phyloP scores from a whole-genome alignment of 2,329 filamentous ascomycete species.

The Colletotrichum sojae region DNA sequence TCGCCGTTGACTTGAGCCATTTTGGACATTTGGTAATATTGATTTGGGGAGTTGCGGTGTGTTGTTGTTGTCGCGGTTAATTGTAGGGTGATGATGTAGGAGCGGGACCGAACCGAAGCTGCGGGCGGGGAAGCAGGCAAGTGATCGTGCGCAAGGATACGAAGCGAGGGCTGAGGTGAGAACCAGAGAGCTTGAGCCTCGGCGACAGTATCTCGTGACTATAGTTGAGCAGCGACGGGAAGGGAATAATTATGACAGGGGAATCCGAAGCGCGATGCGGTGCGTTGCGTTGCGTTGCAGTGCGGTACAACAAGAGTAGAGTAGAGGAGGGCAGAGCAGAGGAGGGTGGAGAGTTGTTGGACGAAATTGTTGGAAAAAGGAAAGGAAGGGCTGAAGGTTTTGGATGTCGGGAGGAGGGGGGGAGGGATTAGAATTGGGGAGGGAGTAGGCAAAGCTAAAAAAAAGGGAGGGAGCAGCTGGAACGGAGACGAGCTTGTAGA shows the following conservation, averaged over 20 bases:
- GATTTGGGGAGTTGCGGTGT: not conserved
- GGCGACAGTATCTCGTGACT: not conserved
- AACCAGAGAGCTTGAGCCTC: not conserved
- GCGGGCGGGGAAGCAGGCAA: no score
- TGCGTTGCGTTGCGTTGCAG: no score
- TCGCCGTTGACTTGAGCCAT: conserved; percentile 68
- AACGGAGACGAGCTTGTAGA: conserved; percentile 28
- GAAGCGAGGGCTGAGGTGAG: no score
- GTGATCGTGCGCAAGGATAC: no score
- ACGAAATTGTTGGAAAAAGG: conserved; percentile 16
- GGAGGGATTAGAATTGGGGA: conserved; percentile 9
- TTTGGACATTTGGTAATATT: conserved; percentile 40
- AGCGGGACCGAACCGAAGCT: no score
- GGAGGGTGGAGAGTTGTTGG: conserved; percentile 3
- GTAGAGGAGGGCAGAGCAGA: conserved; percentile 4
- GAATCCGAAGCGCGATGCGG: not conserved
- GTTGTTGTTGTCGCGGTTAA: not conserved
- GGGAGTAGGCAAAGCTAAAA: conserved; percentile 30
- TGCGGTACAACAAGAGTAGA: not conserved
- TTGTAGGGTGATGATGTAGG: no score
- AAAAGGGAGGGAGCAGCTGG: conserved; percentile 30
- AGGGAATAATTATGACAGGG: not conserved
- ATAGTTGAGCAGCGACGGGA: not conserved
- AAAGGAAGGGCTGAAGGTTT: conserved; percentile 29
- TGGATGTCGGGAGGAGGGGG: conserved; percentile 7